phyloP scores from a whole-genome alignment of 176 grass and related monocot genomes.

The Alloteropsis semialata region DNA sequence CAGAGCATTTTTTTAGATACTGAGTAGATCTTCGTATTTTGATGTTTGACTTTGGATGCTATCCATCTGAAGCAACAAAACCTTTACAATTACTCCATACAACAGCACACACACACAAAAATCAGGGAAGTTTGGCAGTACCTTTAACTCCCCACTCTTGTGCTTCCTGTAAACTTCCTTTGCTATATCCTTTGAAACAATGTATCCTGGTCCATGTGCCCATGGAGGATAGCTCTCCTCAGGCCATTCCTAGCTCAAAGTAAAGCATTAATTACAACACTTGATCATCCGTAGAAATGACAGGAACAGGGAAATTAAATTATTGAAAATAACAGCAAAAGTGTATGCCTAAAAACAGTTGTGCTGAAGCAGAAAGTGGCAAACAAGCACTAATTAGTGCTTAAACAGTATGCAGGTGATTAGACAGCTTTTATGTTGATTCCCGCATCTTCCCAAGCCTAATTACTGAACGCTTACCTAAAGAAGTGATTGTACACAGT shows the following conservation, averaged over 20 bases:
- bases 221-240: constrained; percentile 94
- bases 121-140: constrained; percentile 17
- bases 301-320: neutral
- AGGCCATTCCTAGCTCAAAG: constrained; percentile 82
- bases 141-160: constrained; percentile 79
- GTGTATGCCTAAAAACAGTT: neutral
- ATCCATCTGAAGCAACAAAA: constrained; percentile 1
- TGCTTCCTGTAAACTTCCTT: constrained; percentile 76
- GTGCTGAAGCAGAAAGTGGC: neutral
- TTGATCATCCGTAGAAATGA: neutral
- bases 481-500: neutral
- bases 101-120: neutral
- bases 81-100: neutral
- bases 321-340: neutral
- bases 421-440: constrained; percentile 7
- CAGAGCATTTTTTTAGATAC: neutral
- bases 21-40: neutral
- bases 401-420: neutral
- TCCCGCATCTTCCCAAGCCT: neutral
- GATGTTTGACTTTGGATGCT: neutral
- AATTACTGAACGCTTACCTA: neutral
- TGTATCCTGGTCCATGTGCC: constrained; percentile 98
- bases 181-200: constrained; percentile 85
- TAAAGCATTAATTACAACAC: neutral
- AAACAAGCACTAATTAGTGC: neutral